Evolutionary conservation across 768 basidiomycete genomes (phyloP).

Genomic region (Chalciporus sphaerocephalus): DNA sequence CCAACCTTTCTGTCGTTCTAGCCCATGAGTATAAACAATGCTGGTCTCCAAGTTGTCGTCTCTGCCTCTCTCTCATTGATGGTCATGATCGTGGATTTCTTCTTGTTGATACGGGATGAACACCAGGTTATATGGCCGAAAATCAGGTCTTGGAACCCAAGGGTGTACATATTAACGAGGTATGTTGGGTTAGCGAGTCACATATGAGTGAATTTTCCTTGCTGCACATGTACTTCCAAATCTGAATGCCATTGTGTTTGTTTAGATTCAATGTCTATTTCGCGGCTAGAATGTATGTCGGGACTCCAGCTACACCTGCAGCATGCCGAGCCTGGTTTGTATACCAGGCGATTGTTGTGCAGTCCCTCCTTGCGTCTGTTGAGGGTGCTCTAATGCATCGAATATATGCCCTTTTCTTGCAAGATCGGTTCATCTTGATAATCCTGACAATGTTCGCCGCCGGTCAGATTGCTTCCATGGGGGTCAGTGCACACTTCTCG

Average conservation of each 20-base stretch:
- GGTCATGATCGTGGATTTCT: slow-evolving; percentile 14
- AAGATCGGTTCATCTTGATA: slow-evolving; percentile 3
- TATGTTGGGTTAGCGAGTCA: slow-evolving; percentile 19
- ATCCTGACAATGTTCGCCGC: slow-evolving; percentile 4
- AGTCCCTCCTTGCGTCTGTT: slow-evolving; percentile 11
- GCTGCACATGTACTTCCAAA: no score
- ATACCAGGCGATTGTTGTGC: slow-evolving; percentile 13
- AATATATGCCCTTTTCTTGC: slow-evolving; percentile 16
- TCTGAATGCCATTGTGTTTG: neutral
- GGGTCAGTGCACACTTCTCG: slow-evolving; percentile 7
- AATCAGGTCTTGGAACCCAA: slow-evolving; percentile 10
- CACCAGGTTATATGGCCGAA: slow-evolving; percentile 18
- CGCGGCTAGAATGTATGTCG: slow-evolving; percentile 12
- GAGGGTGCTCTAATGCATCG: slow-evolving; percentile 18
- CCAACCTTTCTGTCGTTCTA: no score
- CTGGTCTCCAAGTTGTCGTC: neutral
- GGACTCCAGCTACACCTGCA: slow-evolving; percentile 1
- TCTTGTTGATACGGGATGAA: slow-evolving; percentile 11
- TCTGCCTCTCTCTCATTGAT: slow-evolving; percentile 1
- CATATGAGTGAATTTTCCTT: slow-evolving; percentile 15
- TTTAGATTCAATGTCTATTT: slow-evolving; percentile 24
- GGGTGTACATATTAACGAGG: slow-evolving; percentile 11
- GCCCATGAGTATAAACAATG: no score
- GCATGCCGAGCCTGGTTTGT: slow-evolving; percentile 16
- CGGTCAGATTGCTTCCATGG: slow-evolving; percentile 18